Percentiles rank a stretch among this genome's conserved stretches.
Evolutionary conservation across 2,329 filamentous ascomycete genomes (phyloP).

Genomic region (Diaporthe citrichinensis): DNA sequence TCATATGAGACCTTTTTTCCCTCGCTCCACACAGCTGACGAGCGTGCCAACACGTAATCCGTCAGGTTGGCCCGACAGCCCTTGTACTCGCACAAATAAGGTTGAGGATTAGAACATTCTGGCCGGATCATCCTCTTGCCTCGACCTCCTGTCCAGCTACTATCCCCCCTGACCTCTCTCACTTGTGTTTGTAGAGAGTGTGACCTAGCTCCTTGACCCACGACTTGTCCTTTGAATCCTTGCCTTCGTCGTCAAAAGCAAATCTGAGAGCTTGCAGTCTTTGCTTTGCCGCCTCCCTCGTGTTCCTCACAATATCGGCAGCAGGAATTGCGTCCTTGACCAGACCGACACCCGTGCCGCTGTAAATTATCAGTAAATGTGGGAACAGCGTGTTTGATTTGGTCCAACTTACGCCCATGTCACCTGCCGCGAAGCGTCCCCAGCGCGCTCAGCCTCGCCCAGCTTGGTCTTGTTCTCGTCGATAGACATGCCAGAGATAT

Average conservation of each 20-base stretch:
- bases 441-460: conserved; percentile 53
- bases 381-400: not conserved
- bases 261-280: conserved; percentile 51
- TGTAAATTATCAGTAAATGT: conserved; percentile 33
- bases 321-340: conserved; percentile 58
- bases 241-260: conserved; percentile 40
- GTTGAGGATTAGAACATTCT: not conserved
- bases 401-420: conserved; percentile 47
- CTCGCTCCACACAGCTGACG: too few relatives aligned
- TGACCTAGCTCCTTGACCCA: conserved; percentile 42
- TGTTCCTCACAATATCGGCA: conserved; percentile 59
- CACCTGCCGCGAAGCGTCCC: conserved; percentile 55
- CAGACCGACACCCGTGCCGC: conserved; percentile 61
- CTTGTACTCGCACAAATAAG: not conserved
- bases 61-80: not conserved
- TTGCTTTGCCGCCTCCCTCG: conserved; percentile 54
- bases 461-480: conserved; percentile 59
- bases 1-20: not conserved
- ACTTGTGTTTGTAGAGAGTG: conserved; percentile 40
- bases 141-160: not conserved
- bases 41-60: too few relatives aligned
- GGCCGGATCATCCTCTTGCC: too few relatives aligned
- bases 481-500: conserved; percentile 55
- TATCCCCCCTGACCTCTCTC: not conserved
- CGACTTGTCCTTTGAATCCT: conserved; percentile 32